Conservation (phyloP, 352 stramenopile species). For the Saprolegnia diclina region DNA sequence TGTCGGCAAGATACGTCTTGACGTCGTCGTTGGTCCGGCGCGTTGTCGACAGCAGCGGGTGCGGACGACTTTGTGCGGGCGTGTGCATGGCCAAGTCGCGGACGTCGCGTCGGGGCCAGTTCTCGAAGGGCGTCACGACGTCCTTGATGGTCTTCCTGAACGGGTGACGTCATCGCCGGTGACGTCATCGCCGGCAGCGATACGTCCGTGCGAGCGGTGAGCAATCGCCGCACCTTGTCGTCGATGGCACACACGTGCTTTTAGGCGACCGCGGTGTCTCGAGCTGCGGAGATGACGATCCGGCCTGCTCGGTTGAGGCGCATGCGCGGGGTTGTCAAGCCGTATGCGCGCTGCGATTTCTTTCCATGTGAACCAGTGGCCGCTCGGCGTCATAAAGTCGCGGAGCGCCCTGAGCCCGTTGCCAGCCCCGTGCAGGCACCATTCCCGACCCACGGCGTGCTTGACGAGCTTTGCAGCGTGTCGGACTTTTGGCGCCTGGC, state of each 20-base stretch:
- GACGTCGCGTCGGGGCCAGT: not conserved
- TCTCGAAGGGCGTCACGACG: not conserved
- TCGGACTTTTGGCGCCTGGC: not conserved
- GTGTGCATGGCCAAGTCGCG: not conserved
- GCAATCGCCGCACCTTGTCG: not conserved
- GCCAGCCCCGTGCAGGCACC: not conserved
- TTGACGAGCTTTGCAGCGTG: not conserved
- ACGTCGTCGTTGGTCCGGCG: not conserved
- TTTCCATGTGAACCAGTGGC: not conserved
- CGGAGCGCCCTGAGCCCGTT: not conserved
- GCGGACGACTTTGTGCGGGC: not conserved
- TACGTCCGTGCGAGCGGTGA: not conserved
- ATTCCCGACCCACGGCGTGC: not conserved
- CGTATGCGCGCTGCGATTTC: not conserved
- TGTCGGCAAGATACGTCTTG: not conserved
- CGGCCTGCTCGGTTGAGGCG: not conserved
- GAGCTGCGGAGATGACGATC: not conserved
- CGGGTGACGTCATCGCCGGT: not conserved
- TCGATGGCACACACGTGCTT: constrained; percentile 13
- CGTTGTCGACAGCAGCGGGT: not conserved
- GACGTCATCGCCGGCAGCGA: no score
- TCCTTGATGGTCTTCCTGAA: constrained; percentile 1
- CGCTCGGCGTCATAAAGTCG: constrained; percentile 5
- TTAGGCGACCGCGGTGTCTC: not conserved
- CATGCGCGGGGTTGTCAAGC: not conserved